Base-by-base conservation (phyloP, 805 yeast species). In the Tetrapisispora iriomotensis region DNA sequence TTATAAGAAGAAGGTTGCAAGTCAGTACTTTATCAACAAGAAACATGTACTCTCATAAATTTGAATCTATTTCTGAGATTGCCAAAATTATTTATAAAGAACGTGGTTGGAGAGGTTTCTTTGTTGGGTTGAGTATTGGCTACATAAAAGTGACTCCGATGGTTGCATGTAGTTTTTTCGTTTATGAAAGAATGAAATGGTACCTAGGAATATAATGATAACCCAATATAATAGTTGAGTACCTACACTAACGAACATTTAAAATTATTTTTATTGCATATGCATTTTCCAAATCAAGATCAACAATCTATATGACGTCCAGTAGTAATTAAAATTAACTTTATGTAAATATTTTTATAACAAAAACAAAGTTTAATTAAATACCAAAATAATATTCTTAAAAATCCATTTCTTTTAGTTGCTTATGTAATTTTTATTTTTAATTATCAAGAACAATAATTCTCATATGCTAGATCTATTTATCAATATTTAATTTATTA, bases 161-260 rank as follows among this genome's bases (percentile, higher is more conserved):
- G 98, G 90, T 80, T 53, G 95, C 97, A 27, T 88, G 96, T 60
- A 81, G 96, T 13, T 90, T 90, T 61, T 88, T 76, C 57, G 96
- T 90, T 27, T 92, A 92, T 62, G 98, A 90, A 62, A 70, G 95
- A 43, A 70, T 79, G 63, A 92, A 92, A 65, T 65, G 66, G 49
- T 60, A 68, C 38, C 61, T 92, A 39, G 82, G 84, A 31, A 82
- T 87, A 34, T 78, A 51, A 55, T 17, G 13, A n/a, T 7, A 12
- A 8, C 4, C 18, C 10, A 9, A 15, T 12, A 8, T 4, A 8
- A 27, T 14, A 8, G n/a, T 8, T 7, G 13, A 14, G 18, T 14
- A 7, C 4, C 9, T 26, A 13, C n/a, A 26, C 7, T 10, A 26
- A 29, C 21, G 13, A 18, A 12, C 9, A 29, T 29, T 20, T 29